Base-by-base conservation (phyloP, 78 protist species). In the Chrysochromulina tobinii region DNA sequence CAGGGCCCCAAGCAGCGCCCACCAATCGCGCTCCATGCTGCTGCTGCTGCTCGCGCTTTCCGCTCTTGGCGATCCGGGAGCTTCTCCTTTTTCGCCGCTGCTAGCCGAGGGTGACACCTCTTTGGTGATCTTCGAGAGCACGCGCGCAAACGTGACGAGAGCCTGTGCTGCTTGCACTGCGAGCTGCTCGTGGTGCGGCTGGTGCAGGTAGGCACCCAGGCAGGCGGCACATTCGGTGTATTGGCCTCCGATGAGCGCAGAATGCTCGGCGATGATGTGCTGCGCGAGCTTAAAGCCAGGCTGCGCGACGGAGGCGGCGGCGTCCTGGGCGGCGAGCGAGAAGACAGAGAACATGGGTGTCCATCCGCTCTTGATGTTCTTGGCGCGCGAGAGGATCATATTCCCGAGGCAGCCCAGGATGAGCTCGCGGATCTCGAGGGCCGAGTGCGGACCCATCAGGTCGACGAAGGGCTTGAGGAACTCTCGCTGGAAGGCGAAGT, bases 401-500 rank as follows among this genome's bases (percentile, higher is more conserved):
- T 15, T 0, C 25, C 0, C 27, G 53, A 66, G 48, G 75, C 93
- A 67, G 21, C 3, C 25, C 15, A 58, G 38, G 54, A 81, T 38
- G 81, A 95, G 90, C 85, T 95, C 97, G 48, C 93, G 89, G 73
- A 94, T 84, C 67, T 85, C 93, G 7, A 57, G 20, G 50, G 51
- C n/a, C 61, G 68, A 55, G 89, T 87, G 87, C 11, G 20, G 15
- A 54, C 94, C 89, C 38, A 97, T 96, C 90, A 48, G 61, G 27
- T 59, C 88, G 89, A 97, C 99, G 55, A 99, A 98, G 12, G 99
- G 99, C 58, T 86, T 86, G 58, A 99, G 90, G 69, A 99, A 99
- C 58, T 98, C 99, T 72, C 79, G 92, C 90, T 98, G 99, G 95
- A 98, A 97, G 88, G 94, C 93, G 94, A 89, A 98, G 89, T 96